phyloP scores from a whole-genome alignment of 352 stramenopile genomes.

The Phytopythium sindhum region DNA sequence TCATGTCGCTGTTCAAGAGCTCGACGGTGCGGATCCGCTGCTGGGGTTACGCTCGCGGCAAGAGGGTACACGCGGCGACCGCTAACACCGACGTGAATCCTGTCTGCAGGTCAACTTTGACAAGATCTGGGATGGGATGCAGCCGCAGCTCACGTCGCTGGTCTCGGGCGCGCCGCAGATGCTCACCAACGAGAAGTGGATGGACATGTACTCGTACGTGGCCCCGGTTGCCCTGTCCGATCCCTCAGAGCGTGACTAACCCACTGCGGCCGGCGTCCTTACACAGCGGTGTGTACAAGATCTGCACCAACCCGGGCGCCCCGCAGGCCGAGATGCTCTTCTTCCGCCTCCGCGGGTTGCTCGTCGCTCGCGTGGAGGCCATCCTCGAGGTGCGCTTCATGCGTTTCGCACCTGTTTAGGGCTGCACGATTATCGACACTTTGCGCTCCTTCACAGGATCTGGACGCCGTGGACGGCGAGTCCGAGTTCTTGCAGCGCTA shows the following conservation, averaged over 20 bases:
- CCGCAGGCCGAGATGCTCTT: slow-evolving; percentile 83
- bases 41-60: background rate
- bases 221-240: background rate
- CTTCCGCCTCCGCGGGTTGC: slow-evolving; percentile 65
- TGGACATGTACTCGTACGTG: slow-evolving; percentile 86
- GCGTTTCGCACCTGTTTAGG: background rate
- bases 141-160: slow-evolving; percentile 70
- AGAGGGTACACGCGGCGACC: background rate
- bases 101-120: slow-evolving; percentile 78
- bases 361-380: slow-evolving; percentile 64
- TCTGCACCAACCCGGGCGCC: slow-evolving; percentile 79
- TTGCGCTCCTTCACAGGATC: slow-evolving; percentile 17
- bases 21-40: slow-evolving; percentile 28
- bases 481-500: slow-evolving; percentile 67
- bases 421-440: background rate
- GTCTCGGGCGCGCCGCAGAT: slow-evolving; percentile 63
- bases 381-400: slow-evolving; percentile 38
- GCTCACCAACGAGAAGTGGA: slow-evolving; percentile 81
- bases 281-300: slow-evolving; percentile 81
- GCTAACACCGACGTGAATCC: background rate
- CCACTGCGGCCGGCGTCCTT: background rate
- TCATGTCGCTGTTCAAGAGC: slow-evolving; percentile 82
- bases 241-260: background rate
- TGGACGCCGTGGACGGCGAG: slow-evolving; percentile 59
- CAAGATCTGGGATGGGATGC: slow-evolving; percentile 78